phyloP scores from a whole-genome alignment of 1,284 basidiomycete genomes.

The Cryptococcus jaspeensis region DNA sequence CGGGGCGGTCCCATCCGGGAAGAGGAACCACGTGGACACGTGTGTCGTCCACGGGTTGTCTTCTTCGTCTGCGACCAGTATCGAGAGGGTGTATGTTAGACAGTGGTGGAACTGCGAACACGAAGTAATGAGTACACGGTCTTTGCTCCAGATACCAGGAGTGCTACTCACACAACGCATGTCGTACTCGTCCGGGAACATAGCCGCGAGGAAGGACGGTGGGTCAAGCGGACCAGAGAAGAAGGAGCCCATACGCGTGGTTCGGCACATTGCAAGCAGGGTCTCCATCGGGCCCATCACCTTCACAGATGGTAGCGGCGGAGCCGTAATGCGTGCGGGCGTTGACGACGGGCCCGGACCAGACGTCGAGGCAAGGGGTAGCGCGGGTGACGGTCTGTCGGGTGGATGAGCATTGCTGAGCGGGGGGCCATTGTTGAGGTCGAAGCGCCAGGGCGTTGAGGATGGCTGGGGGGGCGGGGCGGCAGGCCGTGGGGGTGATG shows the following conservation, averaged over 20 bases:
- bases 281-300: conserved; percentile 31
- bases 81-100: conserved; percentile 42
- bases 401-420: too few relatives aligned
- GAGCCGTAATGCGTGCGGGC: too few relatives aligned
- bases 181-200: conserved; percentile 37
- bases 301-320: background rate
- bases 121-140: too few relatives aligned
- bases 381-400: too few relatives aligned
- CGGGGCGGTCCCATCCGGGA: conserved; percentile 28
- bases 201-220: conserved; percentile 36
- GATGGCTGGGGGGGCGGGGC: too few relatives aligned
- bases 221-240: conserved; percentile 35
- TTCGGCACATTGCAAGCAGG: conserved; percentile 37
- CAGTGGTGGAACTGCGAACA: conserved; percentile 46
- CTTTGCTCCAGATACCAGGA: too few relatives aligned
- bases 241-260: conserved; percentile 42
- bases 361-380: too few relatives aligned
- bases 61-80: conserved; percentile 40
- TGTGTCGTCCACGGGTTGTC: conserved; percentile 43
- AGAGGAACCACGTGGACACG: conserved; percentile 38
- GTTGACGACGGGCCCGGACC: too few relatives aligned
- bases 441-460: too few relatives aligned
- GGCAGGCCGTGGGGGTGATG: too few relatives aligned
- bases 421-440: too few relatives aligned
- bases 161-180: conserved; percentile 32